Evolutionary conservation across 2,329 filamentous ascomycete species (phyloP).

Genomic region (Fusarium proliferatum): DNA sequence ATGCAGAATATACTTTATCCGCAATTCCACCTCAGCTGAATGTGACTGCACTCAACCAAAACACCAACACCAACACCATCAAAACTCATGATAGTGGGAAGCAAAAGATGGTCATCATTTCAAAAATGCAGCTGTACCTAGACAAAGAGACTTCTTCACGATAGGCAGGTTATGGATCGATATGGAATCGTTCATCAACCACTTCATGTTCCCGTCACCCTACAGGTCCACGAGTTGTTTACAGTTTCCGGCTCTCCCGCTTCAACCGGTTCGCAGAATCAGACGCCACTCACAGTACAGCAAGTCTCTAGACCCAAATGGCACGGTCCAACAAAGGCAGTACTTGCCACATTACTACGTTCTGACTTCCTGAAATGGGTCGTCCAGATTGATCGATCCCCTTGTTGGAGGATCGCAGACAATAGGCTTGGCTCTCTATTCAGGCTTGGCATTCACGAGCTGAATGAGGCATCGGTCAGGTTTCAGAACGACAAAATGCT

Average conservation of each 20-base stretch:
- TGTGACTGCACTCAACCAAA: background rate
- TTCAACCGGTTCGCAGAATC: background rate
- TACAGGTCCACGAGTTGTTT: background rate
- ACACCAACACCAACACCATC: constrained; percentile 7
- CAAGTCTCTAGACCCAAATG: background rate
- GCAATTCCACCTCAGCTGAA: background rate
- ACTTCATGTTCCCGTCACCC: background rate
- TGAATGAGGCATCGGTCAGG: background rate
- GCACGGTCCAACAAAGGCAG: background rate
- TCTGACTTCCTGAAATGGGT: background rate
- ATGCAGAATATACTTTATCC: background rate
- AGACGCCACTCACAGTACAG: background rate
- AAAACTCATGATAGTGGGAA: background rate
- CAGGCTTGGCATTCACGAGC: background rate
- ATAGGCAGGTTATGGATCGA: background rate
- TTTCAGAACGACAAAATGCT: background rate
- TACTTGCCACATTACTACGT: constrained; percentile 1
- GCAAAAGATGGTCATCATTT: background rate
- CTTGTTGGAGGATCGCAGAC: background rate
- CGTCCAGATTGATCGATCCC: background rate
- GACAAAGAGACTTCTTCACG: rapidly evolving
- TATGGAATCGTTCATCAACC: background rate
- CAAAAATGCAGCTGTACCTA: background rate
- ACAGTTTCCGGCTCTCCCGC: background rate
- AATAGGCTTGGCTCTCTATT: constrained; percentile 3